Conservation (phyloP, 2,329 filamentous ascomycete genomes). For the Lachnellula subtilissima region DNA sequence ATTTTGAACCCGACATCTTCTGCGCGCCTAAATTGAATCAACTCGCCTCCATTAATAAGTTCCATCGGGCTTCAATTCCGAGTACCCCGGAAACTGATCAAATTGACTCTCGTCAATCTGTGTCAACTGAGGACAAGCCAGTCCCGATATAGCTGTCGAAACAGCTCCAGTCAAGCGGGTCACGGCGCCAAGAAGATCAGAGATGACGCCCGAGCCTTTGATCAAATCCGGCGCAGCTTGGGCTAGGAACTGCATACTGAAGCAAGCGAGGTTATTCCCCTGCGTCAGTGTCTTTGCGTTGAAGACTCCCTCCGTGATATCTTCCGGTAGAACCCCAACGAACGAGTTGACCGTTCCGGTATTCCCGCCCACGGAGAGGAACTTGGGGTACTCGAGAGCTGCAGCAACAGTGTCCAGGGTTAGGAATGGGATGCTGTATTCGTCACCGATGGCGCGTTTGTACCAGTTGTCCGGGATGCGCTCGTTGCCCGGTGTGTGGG, state of each 20-base stretch:
- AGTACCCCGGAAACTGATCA: not conserved
- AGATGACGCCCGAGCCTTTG: not conserved
- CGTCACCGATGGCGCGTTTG: constrained; percentile 23
- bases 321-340: constrained; percentile 38
- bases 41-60: not conserved
- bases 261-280: constrained; percentile 45
- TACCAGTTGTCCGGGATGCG: constrained; percentile 27
- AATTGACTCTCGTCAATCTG: not conserved
- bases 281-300: constrained; percentile 39
- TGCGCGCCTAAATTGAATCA: not conserved
- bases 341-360: constrained; percentile 47
- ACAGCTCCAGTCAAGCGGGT: not conserved
- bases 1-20: not conserved
- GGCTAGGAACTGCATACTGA: constrained; percentile 34
- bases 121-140: constrained; percentile 1
- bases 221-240: constrained; percentile 4
- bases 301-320: constrained; percentile 38
- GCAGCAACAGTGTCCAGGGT: constrained; percentile 37
- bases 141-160: not conserved
- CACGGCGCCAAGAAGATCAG: not conserved
- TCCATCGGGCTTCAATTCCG: not conserved
- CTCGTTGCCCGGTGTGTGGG: constrained; percentile 8
- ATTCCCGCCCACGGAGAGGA: constrained; percentile 43
- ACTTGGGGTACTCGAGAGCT: constrained; percentile 27
- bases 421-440: constrained; percentile 38